These are phyloP conservation scores for Venturia oleaginea DNA, from an alignment of 2,329 filamentous ascomycete species.

Conservation along the genomic window DNA sequence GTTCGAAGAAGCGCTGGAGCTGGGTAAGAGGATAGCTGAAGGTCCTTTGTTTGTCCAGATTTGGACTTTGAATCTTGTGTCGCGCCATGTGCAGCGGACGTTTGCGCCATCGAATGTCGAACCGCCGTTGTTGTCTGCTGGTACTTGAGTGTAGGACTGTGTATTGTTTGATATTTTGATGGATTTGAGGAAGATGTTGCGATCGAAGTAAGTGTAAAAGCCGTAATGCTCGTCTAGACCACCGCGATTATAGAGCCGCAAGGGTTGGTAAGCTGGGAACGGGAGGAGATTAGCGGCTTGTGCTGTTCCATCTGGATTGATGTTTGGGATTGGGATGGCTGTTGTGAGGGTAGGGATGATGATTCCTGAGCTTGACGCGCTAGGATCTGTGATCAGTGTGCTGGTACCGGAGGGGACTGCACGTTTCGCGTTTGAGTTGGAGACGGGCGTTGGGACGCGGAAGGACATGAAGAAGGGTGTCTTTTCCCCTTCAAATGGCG, in stretches of 20 bases:
- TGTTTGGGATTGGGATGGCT: slow-evolving; percentile 53
- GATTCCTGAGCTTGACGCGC: slow-evolving; percentile 15
- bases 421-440: slow-evolving; percentile 19
- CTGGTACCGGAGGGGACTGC: slow-evolving; percentile 12
- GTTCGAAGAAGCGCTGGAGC: background rate
- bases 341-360: slow-evolving; percentile 39
- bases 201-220: slow-evolving; percentile 88
- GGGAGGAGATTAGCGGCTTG: slow-evolving; percentile 65
- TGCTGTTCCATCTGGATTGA: slow-evolving; percentile 61
- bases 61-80: slow-evolving; percentile 52
- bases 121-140: slow-evolving; percentile 41
- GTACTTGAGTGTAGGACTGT: slow-evolving; percentile 24
- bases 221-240: slow-evolving; percentile 78
- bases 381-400: slow-evolving; percentile 7
- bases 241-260: slow-evolving; percentile 78
- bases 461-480: slow-evolving; percentile 85
- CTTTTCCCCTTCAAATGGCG: slow-evolving; percentile 69
- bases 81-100: slow-evolving; percentile 48
- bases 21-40: slow-evolving; percentile 23
- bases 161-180: slow-evolving; percentile 34
- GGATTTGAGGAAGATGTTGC: slow-evolving; percentile 71
- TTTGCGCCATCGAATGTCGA: slow-evolving; percentile 36
- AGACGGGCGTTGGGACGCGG: slow-evolving; percentile 32
- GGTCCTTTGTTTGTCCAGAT: slow-evolving; percentile 49
- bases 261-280: slow-evolving; percentile 58